Evolutionary conservation across 768 basidiomycete species (phyloP).

Genomic region (Hygrocybe punicea): DNA sequence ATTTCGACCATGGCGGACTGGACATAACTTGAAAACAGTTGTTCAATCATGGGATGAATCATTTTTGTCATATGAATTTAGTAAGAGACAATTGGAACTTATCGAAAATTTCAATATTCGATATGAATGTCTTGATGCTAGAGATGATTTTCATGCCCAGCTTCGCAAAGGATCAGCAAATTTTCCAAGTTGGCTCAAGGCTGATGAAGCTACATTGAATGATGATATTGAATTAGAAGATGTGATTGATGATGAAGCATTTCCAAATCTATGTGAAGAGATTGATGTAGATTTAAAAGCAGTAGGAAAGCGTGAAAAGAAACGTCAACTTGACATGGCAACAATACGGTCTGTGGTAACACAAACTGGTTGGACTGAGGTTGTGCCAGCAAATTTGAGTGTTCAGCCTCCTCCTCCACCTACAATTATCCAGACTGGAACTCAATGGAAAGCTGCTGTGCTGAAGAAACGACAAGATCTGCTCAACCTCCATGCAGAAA

Average conservation of each 20-base stretch:
- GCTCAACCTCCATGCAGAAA: constrained; percentile 4
- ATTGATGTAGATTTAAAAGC: not conserved
- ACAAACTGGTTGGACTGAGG: constrained; percentile 1
- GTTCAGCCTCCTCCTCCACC: not conserved
- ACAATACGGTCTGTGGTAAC: not conserved
- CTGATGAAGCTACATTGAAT: too few species aligned
- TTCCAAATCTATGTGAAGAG: not conserved
- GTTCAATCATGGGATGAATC: constrained; percentile 25
- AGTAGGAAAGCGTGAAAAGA: not conserved
- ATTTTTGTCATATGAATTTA: constrained; percentile 19
- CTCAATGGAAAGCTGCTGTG: constrained; percentile 12
- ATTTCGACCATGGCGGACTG: constrained; percentile 31
- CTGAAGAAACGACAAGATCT: constrained; percentile 5
- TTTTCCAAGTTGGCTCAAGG: too few species aligned
- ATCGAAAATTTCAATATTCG: constrained; percentile 32
- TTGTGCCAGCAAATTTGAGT: not conserved
- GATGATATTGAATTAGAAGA: too few species aligned
- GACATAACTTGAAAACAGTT: constrained; percentile 19
- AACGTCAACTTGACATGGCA: not conserved
- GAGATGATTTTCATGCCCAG: not conserved
- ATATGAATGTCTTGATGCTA: constrained; percentile 37
- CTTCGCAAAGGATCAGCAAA: too few species aligned
- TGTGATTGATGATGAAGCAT: too few species aligned
- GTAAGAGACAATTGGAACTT: constrained; percentile 9
- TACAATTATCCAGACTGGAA: not conserved